Evolutionary conservation across 129 eudicot genomes (phyloP).

Genomic region (Cynara cardunculus): DNA sequence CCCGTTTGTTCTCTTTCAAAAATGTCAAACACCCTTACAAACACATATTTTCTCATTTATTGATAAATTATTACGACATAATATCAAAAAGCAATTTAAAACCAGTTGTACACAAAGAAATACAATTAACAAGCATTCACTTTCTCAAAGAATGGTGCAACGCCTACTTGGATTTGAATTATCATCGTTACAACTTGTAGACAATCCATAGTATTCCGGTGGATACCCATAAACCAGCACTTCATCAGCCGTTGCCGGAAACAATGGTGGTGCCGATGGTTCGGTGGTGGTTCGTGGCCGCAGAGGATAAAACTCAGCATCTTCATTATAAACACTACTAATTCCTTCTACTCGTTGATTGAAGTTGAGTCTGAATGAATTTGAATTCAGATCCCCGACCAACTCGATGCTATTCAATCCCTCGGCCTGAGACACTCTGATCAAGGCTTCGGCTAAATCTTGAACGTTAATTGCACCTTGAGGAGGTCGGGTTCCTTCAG

Average conservation of each 20-base stretch:
- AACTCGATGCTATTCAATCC: slow-evolving; percentile 11
- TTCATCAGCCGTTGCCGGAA: background rate
- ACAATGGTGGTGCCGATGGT: background rate
- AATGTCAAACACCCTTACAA: background rate
- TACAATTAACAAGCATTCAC: background rate
- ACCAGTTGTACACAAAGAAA: background rate
- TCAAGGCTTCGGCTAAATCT: slow-evolving; percentile 12
- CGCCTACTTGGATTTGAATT: background rate
- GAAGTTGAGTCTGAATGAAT: slow-evolving; percentile 11
- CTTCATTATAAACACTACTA: background rate
- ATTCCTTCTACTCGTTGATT: background rate
- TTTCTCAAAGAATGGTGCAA: background rate
- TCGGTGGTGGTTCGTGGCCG: background rate
- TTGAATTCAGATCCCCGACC: slow-evolving; percentile 14
- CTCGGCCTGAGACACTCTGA: slow-evolving; percentile 7
- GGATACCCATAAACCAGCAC: slow-evolving; percentile 14
- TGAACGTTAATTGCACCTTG: background rate
- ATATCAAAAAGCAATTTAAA: background rate
- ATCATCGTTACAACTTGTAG: background rate
- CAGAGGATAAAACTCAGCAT: background rate
- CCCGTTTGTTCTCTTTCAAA: too few species aligned
- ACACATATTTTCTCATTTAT: background rate
- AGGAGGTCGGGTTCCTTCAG: slow-evolving; percentile 2
- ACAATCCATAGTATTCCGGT: background rate
- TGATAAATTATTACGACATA: background rate